These are phyloP conservation scores for Kalanchoe fedtschenkoi DNA, from an alignment of 164 flowering plant genomes.

Conservation along the genomic window DNA sequence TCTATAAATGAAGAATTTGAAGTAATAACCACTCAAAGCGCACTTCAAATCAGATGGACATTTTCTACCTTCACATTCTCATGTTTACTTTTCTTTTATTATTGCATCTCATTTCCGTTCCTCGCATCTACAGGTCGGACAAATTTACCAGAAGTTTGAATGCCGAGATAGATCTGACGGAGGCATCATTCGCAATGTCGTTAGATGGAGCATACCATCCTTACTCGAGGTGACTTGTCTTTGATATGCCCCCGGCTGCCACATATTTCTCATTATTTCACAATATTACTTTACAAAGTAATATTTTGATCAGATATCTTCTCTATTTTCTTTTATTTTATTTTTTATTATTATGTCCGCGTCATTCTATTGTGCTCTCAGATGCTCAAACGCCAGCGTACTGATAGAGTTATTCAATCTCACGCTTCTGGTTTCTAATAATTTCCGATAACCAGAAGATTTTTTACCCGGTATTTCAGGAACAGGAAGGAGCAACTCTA, in stretches of 20 bases:
- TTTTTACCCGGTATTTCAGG: constrained; percentile 29
- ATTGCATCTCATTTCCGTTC: neutral
- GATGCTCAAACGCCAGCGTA: neutral
- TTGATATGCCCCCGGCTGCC: neutral
- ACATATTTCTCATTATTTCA: neutral
- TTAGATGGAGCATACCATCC: constrained; percentile 75
- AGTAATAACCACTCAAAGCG: neutral
- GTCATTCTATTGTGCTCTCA: too few relatives aligned
- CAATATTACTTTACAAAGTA: neutral
- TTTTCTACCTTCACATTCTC: neutral
- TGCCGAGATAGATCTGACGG: constrained; percentile 40
- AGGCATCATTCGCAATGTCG: constrained; percentile 72
- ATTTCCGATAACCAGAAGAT: neutral
- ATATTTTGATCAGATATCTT: neutral
- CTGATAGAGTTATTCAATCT: neutral
- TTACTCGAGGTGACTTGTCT: constrained; percentile 57
- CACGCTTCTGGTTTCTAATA: neutral
- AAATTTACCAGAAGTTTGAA: constrained; percentile 85
- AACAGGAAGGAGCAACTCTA: constrained; percentile 87
- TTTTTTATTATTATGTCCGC: too few relatives aligned
- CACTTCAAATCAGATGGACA: neutral
- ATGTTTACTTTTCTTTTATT: neutral
- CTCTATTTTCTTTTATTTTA: neutral
- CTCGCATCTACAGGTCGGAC: constrained; percentile 52
- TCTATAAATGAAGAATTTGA: neutral